phyloP scores from a whole-genome alignment of 2,329 filamentous ascomycete genomes.

The Penicillium decumbens region DNA sequence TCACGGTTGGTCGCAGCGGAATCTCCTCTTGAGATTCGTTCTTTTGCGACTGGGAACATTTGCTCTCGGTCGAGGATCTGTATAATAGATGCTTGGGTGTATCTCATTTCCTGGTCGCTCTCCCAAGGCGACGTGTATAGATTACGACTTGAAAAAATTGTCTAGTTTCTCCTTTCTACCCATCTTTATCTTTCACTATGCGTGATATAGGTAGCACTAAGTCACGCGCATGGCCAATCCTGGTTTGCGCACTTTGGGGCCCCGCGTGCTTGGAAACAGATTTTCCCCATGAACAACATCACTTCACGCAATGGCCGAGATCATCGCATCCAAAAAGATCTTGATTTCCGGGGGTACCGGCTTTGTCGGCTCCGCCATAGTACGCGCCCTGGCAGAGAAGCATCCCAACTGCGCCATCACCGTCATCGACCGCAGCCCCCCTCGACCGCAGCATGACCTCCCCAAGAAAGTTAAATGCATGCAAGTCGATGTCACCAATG shows the following conservation, averaged over 20 bases:
- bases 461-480: slow-evolving; percentile 25
- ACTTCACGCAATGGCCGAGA: background rate
- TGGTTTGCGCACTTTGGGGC: background rate
- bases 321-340: slow-evolving; percentile 22
- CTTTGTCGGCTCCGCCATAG: slow-evolving; percentile 39
- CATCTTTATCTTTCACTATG: background rate
- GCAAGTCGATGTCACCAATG: slow-evolving; percentile 34
- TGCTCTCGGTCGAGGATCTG: slow-evolving; percentile 29
- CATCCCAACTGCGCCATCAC: slow-evolving; percentile 35
- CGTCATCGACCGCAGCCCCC: slow-evolving; percentile 35
- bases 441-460: slow-evolving; percentile 27
- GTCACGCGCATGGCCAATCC: slow-evolving; percentile 8
- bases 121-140: slow-evolving; percentile 22
- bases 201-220: background rate
- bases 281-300: background rate
- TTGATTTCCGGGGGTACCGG: slow-evolving; percentile 39
- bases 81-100: slow-evolving; percentile 37
- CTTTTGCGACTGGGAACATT: slow-evolving; percentile 33
- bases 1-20: slow-evolving; percentile 32
- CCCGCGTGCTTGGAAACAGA: background rate
- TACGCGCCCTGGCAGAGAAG: slow-evolving; percentile 35
- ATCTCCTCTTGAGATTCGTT: slow-evolving; percentile 29
- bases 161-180: slow-evolving; percentile 6
- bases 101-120: slow-evolving; percentile 17
- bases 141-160: slow-evolving; percentile 22